Evolutionary conservation across 2,329 filamentous ascomycete genomes (phyloP), one percentile per base, ranked within the genome.

Genomic region (Dendryphion nanum): DNA sequence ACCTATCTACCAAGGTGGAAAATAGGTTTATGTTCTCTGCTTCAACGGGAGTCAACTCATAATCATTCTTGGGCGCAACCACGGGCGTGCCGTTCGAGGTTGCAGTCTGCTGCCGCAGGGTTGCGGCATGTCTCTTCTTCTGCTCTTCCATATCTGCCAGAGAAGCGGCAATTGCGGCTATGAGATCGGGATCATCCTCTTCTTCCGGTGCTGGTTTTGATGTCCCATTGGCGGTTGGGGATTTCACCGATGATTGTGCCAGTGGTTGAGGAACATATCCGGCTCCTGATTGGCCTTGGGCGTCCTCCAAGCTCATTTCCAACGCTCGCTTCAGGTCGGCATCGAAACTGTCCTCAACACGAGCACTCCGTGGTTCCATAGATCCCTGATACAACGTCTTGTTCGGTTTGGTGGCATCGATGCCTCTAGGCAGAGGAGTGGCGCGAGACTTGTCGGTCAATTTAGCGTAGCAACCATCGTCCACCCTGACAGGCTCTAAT

Each of bases 1-100:
- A 71, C 21, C 94, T 82, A 61, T 98, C 93, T 8, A 98, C 93
- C 24, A 98, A 72, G 0, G 93, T 96, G 1, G 93, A 78, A 60
- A 98, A 97, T 1, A 98, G 73, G 57, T 95, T 95, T 64, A 98
- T 98, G 53, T 97, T 97, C 65, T 98, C 93, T 1, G 90, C 89
- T 67, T 98, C 93, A 0, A 95, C 86, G 0, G 88, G 84, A 0
- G 88, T 94, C 37, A 98, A 76, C 68, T 98, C 93, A 61, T 96
- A 95, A 53, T 96, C 89, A 55, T 90, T 94, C 70, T 91, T 95
- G 1, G 87, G 85, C 30, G 74, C 72, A n/a, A 77, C 71, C 17
- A 75, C 62, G 8, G 74, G 66, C 3, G 71, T 64, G 13, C 72
- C 67, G 18, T 73, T 70, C 1, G 75, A 70, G 24, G 72, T 75